Percentiles rank a stretch among this genome's conserved stretches.
Evolutionary conservation across 805 yeast genomes (phyloP).

Genomic region (Saccharomycopsis javanensis): DNA sequence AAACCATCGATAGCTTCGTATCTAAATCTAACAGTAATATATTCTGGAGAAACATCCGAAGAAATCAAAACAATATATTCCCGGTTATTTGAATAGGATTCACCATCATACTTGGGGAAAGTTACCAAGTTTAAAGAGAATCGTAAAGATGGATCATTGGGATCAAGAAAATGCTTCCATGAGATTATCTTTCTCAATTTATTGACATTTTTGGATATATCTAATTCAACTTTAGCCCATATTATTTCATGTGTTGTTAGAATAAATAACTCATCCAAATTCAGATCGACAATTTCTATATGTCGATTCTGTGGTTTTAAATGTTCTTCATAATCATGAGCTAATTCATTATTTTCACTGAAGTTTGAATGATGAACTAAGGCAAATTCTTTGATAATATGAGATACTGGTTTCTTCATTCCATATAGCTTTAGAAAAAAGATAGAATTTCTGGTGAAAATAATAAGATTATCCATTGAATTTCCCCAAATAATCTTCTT

Average conservation of each 20-base stretch:
- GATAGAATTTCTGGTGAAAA: conserved; percentile 35
- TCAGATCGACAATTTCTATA: background rate
- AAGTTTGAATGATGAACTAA: conserved; percentile 16
- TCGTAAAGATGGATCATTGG: conserved; percentile 43
- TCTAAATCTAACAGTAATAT: background rate
- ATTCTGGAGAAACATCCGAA: conserved; percentile 4
- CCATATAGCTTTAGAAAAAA: background rate
- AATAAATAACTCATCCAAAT: conserved; percentile 35
- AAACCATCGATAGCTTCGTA: background rate
- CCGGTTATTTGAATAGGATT: background rate
- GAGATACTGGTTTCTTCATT: background rate
- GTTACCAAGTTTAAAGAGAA: conserved; percentile 6
- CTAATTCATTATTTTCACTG: conserved; percentile 25
- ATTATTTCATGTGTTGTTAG: conserved; percentile 61
- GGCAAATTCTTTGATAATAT: background rate
- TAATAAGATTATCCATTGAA: conserved; percentile 24
- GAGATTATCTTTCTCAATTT: conserved; percentile 37
- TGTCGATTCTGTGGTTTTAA: background rate
- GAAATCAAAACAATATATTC: conserved; percentile 1
- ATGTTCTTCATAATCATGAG: background rate
- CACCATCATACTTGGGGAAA: background rate
- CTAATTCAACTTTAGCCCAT: conserved; percentile 32
- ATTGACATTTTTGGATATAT: conserved; percentile 26
- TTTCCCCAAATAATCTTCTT: conserved; percentile 41
- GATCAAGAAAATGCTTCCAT: conserved; percentile 62